Conservation (phyloP, 352 stramenopile species). For the Globisporangium yorkense region DNA sequence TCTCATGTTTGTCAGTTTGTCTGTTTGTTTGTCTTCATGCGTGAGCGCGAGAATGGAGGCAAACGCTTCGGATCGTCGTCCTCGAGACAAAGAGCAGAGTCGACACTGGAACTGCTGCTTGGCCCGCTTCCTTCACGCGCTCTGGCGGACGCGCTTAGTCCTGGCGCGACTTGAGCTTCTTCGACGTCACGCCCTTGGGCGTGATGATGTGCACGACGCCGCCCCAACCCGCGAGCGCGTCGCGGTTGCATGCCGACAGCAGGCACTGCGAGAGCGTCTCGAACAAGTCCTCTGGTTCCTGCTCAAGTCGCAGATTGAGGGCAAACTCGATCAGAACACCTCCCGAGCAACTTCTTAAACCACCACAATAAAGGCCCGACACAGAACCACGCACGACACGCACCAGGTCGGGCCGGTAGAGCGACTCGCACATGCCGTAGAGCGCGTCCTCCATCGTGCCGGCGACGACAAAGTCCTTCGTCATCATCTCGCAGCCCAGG, state of each 20-base stretch:
- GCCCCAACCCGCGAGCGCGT: slow-evolving; percentile 98
- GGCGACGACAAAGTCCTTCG: slow-evolving; percentile 97
- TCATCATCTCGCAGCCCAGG: slow-evolving; percentile 94
- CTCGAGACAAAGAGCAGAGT: no score
- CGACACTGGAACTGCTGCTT: no score
- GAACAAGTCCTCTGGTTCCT: slow-evolving; percentile 95
- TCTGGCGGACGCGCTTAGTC: slow-evolving; percentile 32
- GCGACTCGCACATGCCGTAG: slow-evolving; percentile 98
- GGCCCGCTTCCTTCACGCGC: not conserved
- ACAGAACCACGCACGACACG: not conserved
- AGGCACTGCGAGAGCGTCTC: slow-evolving; percentile 98
- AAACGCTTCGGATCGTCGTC: no score
- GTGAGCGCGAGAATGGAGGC: no score
- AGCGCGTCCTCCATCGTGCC: slow-evolving; percentile 97
- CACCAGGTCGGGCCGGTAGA: slow-evolving; percentile 96
- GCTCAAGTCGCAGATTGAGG: not conserved
- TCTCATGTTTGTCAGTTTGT: no score
- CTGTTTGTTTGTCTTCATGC: no score
- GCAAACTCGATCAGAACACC: no score
- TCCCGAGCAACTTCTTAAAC: no score
- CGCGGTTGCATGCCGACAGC: slow-evolving; percentile 96
- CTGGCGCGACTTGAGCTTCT: slow-evolving; percentile 78
- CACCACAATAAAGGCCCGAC: no score
- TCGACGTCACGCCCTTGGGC: slow-evolving; percentile 74
- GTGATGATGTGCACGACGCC: slow-evolving; percentile 98